These are phyloP conservation scores for Suillus cothurnatus DNA, from an alignment of 768 basidiomycete species.

Conservation along the genomic window DNA sequence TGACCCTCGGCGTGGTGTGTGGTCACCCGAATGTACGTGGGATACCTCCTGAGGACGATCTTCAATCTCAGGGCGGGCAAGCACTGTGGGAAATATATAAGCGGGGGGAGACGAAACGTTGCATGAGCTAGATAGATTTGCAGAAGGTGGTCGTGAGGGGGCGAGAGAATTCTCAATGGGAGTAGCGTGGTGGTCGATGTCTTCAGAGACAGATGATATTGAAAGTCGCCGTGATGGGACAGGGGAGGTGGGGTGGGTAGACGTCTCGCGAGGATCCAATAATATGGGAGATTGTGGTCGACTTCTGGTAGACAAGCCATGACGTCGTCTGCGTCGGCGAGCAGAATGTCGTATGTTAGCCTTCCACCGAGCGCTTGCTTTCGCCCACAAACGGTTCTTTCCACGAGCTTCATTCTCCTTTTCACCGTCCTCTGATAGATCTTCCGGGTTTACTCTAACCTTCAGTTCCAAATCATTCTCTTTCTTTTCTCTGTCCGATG, in stretches of 20 bases:
- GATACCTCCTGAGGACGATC: constrained; percentile 10
- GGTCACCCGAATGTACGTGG: constrained; percentile 7
- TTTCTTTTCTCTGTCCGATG: constrained; percentile 22
- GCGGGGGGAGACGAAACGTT: constrained; percentile 43
- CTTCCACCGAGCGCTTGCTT: constrained; percentile 70
- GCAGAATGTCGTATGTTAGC: constrained; percentile 62
- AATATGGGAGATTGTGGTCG: constrained; percentile 24
- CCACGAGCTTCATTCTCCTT: constrained; percentile 48
- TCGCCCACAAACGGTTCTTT: constrained; percentile 64
- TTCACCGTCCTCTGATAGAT: constrained; percentile 30
- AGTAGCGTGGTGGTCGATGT: neutral
- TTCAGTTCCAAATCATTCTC: constrained; percentile 55
- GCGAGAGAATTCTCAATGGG: neutral
- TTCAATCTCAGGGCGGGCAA: constrained; percentile 16
- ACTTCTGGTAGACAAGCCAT: neutral
- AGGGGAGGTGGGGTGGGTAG: constrained; percentile 13
- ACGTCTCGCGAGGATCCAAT: constrained; percentile 15
- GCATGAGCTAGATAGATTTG: constrained; percentile 18
- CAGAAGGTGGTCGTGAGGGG: constrained; percentile 8
- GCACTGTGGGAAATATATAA: constrained; percentile 40
- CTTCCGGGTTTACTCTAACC: constrained; percentile 26
- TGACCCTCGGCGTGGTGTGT: constrained; percentile 17
- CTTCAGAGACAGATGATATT: constrained; percentile 19
- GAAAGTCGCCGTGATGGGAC: constrained; percentile 33
- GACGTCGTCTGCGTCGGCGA: constrained; percentile 49